These are phyloP conservation scores for Noccaea caerulescens DNA, from an alignment of 345 rosid genomes.

Conservation along the genomic window DNA sequence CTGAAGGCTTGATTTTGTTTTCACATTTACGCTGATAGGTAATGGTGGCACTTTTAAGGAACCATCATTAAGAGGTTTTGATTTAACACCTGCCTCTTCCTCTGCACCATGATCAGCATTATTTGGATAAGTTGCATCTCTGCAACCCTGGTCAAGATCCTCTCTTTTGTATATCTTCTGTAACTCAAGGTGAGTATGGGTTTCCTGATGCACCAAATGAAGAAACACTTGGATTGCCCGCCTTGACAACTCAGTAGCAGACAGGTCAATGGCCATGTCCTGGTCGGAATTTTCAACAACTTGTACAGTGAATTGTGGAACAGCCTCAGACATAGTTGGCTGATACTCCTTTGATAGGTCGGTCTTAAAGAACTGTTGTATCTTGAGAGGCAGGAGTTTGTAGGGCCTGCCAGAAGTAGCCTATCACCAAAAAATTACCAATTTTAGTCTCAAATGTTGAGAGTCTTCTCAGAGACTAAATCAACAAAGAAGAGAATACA, in stretches of 20 bases:
- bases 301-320: constrained; percentile 67
- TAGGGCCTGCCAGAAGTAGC: constrained; percentile 85
- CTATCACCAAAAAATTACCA: constrained; percentile 48
- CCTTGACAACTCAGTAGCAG: constrained; percentile 70
- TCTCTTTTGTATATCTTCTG: constrained; percentile 43
- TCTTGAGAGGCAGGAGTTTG: constrained; percentile 57
- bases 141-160: constrained; percentile 37
- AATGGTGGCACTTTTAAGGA: constrained; percentile 46
- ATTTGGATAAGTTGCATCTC: constrained; percentile 34
- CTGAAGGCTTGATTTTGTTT: constrained; percentile 73
- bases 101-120: constrained; percentile 34
- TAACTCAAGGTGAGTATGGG: constrained; percentile 46
- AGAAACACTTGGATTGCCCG: constrained; percentile 64
- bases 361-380: constrained; percentile 75
- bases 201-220: constrained; percentile 68
- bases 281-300: constrained; percentile 56
- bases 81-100: constrained; percentile 40
- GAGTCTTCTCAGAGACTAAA: constrained; percentile 26
- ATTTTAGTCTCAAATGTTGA: constrained; percentile 31
- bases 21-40: constrained; percentile 55
- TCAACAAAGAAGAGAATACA: constrained; percentile 10
- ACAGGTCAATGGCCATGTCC: constrained; percentile 61
- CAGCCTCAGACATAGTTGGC: constrained; percentile 51
- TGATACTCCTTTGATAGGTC: constrained; percentile 50
- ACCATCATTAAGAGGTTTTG: constrained; percentile 47